A percentile compares a stretch with the other conserved stretches of the same genome.
Conservation (phyloP, 306 rosid species). For the Cajanus cajan region DNA sequence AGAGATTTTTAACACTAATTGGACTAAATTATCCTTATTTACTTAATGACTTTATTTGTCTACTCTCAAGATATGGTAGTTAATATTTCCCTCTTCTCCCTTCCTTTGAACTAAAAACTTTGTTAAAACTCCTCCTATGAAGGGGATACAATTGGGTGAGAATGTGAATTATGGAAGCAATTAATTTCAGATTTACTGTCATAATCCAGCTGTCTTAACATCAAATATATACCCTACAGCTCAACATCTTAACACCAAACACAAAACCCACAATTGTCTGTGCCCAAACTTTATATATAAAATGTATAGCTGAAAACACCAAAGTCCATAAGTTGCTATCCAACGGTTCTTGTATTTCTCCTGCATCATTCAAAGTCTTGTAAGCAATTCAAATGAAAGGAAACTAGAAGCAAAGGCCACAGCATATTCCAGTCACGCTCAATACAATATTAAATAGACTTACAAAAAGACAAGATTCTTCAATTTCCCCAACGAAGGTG, state of each 20-base stretch:
- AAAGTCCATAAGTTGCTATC: neutral
- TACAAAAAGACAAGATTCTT: conserved; percentile 93
- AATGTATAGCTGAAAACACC: neutral
- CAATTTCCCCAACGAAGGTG: conserved; percentile 73
- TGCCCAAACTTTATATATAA: neutral
- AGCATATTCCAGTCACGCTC: conserved; percentile 4
- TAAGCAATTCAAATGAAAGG: neutral
- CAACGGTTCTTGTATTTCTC: conserved; percentile 10
- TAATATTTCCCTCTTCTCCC: neutral
- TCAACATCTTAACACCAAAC: neutral
- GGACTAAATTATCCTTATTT: neutral
- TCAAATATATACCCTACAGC: neutral
- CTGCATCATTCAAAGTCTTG: neutral
- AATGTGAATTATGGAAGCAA: neutral
- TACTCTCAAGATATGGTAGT: neutral
- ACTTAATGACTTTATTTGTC: neutral
- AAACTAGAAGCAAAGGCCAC: neutral
- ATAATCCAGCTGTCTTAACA: neutral
- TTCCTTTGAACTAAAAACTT: neutral
- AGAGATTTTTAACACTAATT: neutral
- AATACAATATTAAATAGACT: conserved; percentile 34
- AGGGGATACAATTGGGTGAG: neutral
- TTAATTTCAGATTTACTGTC: neutral
- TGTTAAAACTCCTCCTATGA: neutral
- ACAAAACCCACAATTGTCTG: neutral